Conservation (phyloP, 768 basidiomycete genomes). For the Mycena latifolia region DNA sequence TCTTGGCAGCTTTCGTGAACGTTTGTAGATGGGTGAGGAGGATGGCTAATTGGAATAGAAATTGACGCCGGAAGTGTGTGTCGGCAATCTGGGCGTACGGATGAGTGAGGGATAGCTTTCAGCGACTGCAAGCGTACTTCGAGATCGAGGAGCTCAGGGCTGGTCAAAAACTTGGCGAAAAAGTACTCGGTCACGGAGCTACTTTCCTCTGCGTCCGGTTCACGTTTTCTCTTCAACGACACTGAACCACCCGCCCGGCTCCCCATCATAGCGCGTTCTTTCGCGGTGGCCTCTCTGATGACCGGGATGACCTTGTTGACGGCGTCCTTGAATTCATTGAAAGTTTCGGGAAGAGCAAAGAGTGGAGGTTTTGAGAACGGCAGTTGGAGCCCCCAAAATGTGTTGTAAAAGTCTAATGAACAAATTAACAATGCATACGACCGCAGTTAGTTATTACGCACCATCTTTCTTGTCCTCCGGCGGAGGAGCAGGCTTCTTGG, state of each 20-base stretch:
- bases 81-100: conserved; percentile 77
- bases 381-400: conserved; percentile 91
- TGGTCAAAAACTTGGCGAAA: conserved; percentile 94
- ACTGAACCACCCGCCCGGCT: conserved; percentile 61
- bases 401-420: conserved; percentile 79
- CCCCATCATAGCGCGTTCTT: conserved; percentile 91
- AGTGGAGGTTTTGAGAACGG: conserved; percentile 85
- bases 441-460: conserved; percentile 38
- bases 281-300: conserved; percentile 88
- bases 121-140: conserved; percentile 66
- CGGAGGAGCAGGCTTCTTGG: conserved; percentile 48
- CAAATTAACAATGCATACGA: conserved; percentile 1
- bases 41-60: conserved; percentile 87
- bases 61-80: conserved; percentile 92
- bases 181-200: conserved; percentile 78
- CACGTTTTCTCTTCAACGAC: conserved; percentile 76
- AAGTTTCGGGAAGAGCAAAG: conserved; percentile 68
- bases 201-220: conserved; percentile 66
- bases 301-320: conserved; percentile 81
- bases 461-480: conserved; percentile 74
- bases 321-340: conserved; percentile 76
- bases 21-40: conserved; percentile 81
- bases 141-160: conserved; percentile 86
- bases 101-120: conserved; percentile 23
- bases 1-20: conserved; percentile 78